These are phyloP conservation scores for Globisporangium emineosum DNA, from an alignment of 352 stramenopile genomes.

Conservation along the genomic window DNA sequence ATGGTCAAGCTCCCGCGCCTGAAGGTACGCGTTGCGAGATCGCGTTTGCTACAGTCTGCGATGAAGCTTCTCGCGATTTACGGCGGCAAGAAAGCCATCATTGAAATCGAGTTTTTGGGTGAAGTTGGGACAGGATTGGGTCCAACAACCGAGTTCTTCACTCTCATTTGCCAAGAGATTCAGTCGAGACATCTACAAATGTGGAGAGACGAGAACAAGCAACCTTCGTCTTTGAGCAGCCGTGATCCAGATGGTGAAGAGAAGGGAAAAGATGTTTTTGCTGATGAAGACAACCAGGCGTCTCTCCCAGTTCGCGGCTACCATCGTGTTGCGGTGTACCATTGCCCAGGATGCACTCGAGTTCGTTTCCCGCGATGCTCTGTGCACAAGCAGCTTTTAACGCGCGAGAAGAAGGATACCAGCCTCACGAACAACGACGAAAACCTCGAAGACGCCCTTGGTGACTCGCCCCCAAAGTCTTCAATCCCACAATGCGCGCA, in stretches of 20 bases:
- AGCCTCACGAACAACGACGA: slow-evolving; percentile 8
- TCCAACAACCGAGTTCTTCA: slow-evolving; percentile 80
- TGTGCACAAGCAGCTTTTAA: slow-evolving; percentile 46
- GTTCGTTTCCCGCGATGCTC: slow-evolving; percentile 51
- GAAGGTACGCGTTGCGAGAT: slow-evolving; percentile 68
- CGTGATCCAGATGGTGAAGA: slow-evolving; percentile 18
- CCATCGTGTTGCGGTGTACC: slow-evolving; percentile 64
- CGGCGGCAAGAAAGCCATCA: slow-evolving; percentile 67
- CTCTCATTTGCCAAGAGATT: slow-evolving; percentile 68
- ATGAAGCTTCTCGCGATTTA: slow-evolving; percentile 75
- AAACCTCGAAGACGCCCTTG: background rate
- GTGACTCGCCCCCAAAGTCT: background rate
- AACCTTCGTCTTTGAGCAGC: slow-evolving; percentile 17
- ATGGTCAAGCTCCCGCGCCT: slow-evolving; percentile 76
- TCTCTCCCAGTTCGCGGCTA: slow-evolving; percentile 58
- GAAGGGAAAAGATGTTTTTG: slow-evolving; percentile 9
- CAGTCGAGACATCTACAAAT: slow-evolving; percentile 54
- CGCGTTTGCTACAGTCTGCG: slow-evolving; percentile 58
- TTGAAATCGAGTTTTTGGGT: slow-evolving; percentile 79
- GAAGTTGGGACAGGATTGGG: slow-evolving; percentile 74
- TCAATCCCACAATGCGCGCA: slow-evolving; percentile 50
- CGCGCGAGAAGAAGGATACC: slow-evolving; percentile 40
- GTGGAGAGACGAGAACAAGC: slow-evolving; percentile 49
- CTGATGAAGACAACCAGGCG: slow-evolving; percentile 7
- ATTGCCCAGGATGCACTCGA: slow-evolving; percentile 46